These are phyloP conservation scores for Neoarthrinium moseri DNA, from an alignment of 2,329 filamentous ascomycete species.

Conservation along the genomic window DNA sequence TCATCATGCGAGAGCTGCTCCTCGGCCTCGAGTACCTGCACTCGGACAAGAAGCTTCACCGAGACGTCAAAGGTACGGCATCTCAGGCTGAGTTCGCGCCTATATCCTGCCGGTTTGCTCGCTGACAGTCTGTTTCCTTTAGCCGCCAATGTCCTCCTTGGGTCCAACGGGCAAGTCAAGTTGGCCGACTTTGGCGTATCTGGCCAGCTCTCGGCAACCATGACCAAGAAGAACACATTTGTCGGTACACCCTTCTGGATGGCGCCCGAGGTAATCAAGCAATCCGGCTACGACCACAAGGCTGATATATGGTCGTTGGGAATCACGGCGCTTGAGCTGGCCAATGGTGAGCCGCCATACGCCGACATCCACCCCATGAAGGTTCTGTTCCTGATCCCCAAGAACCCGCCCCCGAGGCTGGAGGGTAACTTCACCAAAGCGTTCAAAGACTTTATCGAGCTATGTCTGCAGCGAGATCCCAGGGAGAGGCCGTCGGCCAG, in stretches of 20 bases:
- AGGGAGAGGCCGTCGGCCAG: conserved; percentile 83
- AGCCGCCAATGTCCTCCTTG: conserved; percentile 92
- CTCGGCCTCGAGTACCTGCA: conserved; percentile 91
- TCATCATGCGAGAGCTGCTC: conserved; percentile 87
- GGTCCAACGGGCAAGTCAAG: conserved; percentile 92
- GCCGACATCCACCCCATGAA: conserved; percentile 99
- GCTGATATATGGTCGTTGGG: conserved; percentile 97
- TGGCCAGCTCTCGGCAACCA: conserved; percentile 91
- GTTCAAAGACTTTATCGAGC: conserved; percentile 81
- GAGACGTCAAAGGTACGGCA: conserved; percentile 83
- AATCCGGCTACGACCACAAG: conserved; percentile 96
- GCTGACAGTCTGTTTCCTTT: neutral
- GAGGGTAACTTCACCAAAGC: conserved; percentile 78
- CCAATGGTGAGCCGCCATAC: conserved; percentile 89
- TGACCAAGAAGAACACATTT: conserved; percentile 99
- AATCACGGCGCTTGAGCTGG: conserved; percentile 89
- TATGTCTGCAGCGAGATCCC: conserved; percentile 86
- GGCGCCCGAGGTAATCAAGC: conserved; percentile 98
- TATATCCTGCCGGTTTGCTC: neutral
- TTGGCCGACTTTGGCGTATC: conserved; percentile 96
- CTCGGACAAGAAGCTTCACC: conserved; percentile 90
- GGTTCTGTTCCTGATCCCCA: conserved; percentile 92
- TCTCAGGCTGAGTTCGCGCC: too few species aligned
- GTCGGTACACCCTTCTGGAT: conserved; percentile 99
- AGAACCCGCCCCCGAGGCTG: conserved; percentile 82